A percentile compares a stretch with the other conserved stretches of the same genome.
Conservation (phyloP, 495 filamentous ascomycete genomes). For the Tuber umbilicatum region DNA sequence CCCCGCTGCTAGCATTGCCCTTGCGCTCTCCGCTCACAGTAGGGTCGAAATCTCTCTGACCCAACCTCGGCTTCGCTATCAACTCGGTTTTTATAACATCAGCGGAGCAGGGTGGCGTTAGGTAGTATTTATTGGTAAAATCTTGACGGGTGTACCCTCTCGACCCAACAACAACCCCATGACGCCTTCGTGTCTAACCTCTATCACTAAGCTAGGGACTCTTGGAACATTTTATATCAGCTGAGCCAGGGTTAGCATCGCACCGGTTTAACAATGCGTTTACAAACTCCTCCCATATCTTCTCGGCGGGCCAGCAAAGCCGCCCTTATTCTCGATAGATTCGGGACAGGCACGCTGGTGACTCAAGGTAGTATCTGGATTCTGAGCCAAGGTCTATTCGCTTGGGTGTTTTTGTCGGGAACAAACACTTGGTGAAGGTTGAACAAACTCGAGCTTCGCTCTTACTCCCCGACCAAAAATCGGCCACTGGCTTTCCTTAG, state of each 20-base stretch:
- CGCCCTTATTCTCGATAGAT: background rate
- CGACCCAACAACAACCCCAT: background rate
- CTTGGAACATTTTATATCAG: background rate
- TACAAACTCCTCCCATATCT: background rate
- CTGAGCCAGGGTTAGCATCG: background rate
- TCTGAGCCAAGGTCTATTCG: too few species aligned
- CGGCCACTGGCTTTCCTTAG: too few species aligned
- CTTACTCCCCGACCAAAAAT: too few species aligned
- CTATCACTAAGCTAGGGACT: background rate
- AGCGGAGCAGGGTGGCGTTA: background rate
- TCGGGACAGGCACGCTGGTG: background rate
- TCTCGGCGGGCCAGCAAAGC: too few species aligned
- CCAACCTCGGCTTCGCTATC: background rate
- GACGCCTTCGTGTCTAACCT: background rate
- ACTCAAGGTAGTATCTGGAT: too few species aligned
- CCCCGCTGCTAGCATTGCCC: background rate
- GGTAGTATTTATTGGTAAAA: background rate
- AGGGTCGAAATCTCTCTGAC: background rate
- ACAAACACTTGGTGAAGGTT: too few species aligned
- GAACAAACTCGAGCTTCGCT: too few species aligned
- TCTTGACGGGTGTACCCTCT: background rate
- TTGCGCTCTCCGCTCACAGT: background rate
- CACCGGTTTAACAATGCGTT: background rate
- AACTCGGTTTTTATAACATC: too few species aligned
- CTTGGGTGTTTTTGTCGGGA: too few species aligned